Evolutionary conservation across 2,329 filamentous ascomycete species (phyloP).

Genomic region (Colletotrichum tamarilloi): DNA sequence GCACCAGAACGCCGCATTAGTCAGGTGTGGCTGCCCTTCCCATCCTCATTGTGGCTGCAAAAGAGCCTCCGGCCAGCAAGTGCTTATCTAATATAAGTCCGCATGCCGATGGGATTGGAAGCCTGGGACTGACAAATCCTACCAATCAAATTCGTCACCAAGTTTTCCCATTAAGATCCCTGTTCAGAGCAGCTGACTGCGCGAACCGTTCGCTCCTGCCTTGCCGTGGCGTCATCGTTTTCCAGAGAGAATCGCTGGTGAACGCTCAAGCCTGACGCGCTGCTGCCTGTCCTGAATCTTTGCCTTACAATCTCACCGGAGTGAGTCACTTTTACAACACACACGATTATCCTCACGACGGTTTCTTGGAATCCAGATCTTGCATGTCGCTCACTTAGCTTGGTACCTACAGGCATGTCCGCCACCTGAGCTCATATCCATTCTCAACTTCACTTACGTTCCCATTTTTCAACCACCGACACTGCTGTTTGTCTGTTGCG

Average conservation of each 20-base stretch:
- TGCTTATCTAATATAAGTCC: not conserved
- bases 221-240: constrained; percentile 32
- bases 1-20: not conserved
- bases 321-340: not conserved
- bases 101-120: not conserved
- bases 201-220: constrained; percentile 27
- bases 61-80: not conserved
- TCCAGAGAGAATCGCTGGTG: not conserved
- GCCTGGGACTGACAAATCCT: not conserved
- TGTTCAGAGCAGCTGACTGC: constrained; percentile 21
- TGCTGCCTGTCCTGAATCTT: not conserved
- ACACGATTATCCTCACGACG: not conserved
- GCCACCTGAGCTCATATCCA: not conserved
- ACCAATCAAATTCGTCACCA: not conserved
- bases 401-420: not conserved
- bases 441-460: too few relatives aligned
- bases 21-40: constrained; percentile 9
- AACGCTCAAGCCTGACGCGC: not conserved
- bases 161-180: constrained; percentile 25
- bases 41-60: not conserved
- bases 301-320: not conserved
- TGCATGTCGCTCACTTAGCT: not conserved
- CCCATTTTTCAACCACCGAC: not conserved
- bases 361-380: not conserved
- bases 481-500: not conserved